Evolutionary conservation across 495 filamentous ascomycete species (phyloP).

Genomic region (Oidiodendron maius): DNA sequence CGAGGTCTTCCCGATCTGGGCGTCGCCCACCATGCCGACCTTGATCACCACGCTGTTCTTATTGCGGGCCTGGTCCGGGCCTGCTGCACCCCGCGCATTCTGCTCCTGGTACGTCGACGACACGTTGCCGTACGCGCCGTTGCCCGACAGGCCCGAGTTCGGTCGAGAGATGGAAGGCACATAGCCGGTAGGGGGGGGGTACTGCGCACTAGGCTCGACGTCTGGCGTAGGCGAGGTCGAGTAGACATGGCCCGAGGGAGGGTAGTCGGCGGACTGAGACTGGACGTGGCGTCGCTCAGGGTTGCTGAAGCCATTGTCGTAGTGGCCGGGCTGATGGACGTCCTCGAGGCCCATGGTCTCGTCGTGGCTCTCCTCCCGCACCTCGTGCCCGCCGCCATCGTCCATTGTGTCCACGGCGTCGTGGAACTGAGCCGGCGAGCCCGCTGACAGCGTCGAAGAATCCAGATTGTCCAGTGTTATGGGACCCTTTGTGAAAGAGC

Average conservation of each 20-base stretch:
- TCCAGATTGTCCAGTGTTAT: conserved; percentile 40
- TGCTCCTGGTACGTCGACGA: conserved; percentile 22
- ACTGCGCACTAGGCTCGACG: conserved; percentile 18
- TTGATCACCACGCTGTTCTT: conserved; percentile 82
- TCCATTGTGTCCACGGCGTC: conserved; percentile 46
- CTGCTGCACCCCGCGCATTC: conserved; percentile 17
- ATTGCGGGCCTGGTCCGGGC: conserved; percentile 21
- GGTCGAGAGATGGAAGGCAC: conserved; percentile 29
- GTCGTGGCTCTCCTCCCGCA: conserved; percentile 12
- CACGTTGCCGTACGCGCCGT: conserved; percentile 29
- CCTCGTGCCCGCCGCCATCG: conserved; percentile 17
- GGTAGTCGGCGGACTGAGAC: conserved; percentile 22
- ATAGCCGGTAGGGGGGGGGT: conserved; percentile 20
- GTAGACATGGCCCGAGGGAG: conserved; percentile 14
- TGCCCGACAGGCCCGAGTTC: conserved; percentile 42
- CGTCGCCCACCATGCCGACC: conserved; percentile 98
- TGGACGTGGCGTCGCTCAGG: conserved; percentile 13
- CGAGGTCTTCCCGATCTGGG: conserved; percentile 97
- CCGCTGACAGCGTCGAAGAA: conserved; percentile 40
- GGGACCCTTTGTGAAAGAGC: background rate
- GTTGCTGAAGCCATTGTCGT: conserved; percentile 11
- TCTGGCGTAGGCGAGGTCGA: conserved; percentile 20
- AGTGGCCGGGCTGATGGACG: conserved; percentile 21
- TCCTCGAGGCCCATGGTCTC: conserved; percentile 18
- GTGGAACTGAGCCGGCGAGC: conserved; percentile 44